Conservation (phyloP, 441 rosid species). For the Arabidopsis lyrata region DNA sequence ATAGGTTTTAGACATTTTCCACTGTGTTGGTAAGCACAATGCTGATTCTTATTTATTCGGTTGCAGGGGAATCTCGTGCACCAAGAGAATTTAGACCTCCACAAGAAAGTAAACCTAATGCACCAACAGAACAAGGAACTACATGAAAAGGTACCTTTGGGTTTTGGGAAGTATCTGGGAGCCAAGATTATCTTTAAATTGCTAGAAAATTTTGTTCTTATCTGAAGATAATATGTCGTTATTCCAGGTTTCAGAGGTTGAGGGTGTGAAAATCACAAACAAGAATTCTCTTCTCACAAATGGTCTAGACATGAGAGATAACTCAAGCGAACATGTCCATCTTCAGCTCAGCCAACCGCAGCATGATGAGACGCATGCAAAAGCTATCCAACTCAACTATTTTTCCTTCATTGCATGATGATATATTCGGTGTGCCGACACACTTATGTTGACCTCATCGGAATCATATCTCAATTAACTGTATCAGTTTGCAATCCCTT, state of each 20-base stretch:
- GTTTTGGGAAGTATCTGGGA: not conserved
- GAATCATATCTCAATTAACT: constrained; percentile 29
- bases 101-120: constrained; percentile 79
- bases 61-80: constrained; percentile 81
- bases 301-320: constrained; percentile 58
- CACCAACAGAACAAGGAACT: constrained; percentile 68
- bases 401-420: constrained; percentile 43
- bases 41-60: constrained; percentile 13
- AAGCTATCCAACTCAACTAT: constrained; percentile 65
- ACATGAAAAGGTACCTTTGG: constrained; percentile 49
- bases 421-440: not conserved
- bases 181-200: not conserved
- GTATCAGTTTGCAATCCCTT: constrained; percentile 46
- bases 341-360: constrained; percentile 96
- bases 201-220: not conserved
- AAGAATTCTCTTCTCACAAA: constrained; percentile 53
- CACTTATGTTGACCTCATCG: not conserved
- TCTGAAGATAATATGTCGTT: constrained; percentile 9
- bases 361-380: constrained; percentile 54
- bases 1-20: not conserved
- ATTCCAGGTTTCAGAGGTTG: constrained; percentile 75
- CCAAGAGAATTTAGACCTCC: constrained; percentile 88
- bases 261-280: constrained; percentile 57
- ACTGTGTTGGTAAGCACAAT: not conserved
- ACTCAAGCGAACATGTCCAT: constrained; percentile 63